These are phyloP conservation scores for Prunus padus DNA, from an alignment of 306 rosid species.

Conservation along the genomic window DNA sequence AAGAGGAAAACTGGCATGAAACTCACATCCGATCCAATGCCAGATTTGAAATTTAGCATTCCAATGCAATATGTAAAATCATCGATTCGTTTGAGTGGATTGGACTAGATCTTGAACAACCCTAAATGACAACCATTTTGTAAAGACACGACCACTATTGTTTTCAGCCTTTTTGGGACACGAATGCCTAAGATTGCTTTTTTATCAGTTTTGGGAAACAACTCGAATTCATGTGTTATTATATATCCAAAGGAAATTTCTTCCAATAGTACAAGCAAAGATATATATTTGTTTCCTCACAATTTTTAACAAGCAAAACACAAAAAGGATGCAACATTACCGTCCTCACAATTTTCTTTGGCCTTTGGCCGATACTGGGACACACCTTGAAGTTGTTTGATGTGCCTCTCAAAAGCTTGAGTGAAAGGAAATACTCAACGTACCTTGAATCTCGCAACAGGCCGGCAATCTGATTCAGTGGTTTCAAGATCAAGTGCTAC, in stretches of 20 bases:
- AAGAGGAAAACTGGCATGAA: no score
- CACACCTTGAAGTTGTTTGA: constrained; percentile 6
- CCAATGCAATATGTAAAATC: no score
- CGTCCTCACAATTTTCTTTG: constrained; percentile 1
- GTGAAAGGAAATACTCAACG: background rate
- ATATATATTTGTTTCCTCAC: constrained; percentile 2
- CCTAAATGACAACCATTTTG: no score
- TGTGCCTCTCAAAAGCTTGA: background rate
- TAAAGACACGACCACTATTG: no score
- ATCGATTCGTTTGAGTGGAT: no score
- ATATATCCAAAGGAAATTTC: background rate
- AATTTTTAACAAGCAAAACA: background rate
- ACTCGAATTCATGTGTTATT: no score
- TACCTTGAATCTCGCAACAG: background rate
- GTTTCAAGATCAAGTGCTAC: constrained; percentile 2
- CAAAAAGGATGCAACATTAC: background rate
- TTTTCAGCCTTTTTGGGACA: no score
- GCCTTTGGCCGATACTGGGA: background rate
- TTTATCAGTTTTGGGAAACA: no score
- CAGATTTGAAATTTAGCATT: no score
- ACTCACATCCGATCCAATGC: no score
- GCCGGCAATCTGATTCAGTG: background rate
- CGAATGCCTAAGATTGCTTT: no score
- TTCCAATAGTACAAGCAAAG: constrained; percentile 7
- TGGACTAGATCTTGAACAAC: no score